phyloP scores from a whole-genome alignment of 176 grass and related monocot genomes.

The Hordeum vulgare region MorexV3_pseudomolecules_assembly NC_058523.1:7054875-7055374 shows the following conservation, averaged over 20 bases:
- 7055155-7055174: too few relatives aligned
- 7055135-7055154: not conserved
- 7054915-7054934: not conserved
- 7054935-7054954: not conserved
- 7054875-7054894: constrained; percentile 46
- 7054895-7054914: not conserved
- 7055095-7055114: not conserved
- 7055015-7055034: constrained; percentile 65
- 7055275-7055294: too few relatives aligned
- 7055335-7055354: too few relatives aligned
- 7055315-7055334: too few relatives aligned
- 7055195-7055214: too few relatives aligned
- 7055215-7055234: too few relatives aligned
- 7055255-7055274: too few relatives aligned
- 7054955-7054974: not conserved
- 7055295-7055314: too few relatives aligned
- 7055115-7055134: not conserved
- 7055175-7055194: too few relatives aligned
- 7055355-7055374: too few relatives aligned
- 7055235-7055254: too few relatives aligned
- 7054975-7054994: constrained; percentile 74
- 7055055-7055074: constrained; percentile 72
- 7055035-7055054: constrained; percentile 90
- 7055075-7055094: constrained; percentile 90
- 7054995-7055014: constrained; percentile 84